Percentiles rank a stretch among this genome's conserved stretches.
Conservation (phyloP, 2,329 filamentous ascomycete species). For the Alternaria tenuissima region DNA sequence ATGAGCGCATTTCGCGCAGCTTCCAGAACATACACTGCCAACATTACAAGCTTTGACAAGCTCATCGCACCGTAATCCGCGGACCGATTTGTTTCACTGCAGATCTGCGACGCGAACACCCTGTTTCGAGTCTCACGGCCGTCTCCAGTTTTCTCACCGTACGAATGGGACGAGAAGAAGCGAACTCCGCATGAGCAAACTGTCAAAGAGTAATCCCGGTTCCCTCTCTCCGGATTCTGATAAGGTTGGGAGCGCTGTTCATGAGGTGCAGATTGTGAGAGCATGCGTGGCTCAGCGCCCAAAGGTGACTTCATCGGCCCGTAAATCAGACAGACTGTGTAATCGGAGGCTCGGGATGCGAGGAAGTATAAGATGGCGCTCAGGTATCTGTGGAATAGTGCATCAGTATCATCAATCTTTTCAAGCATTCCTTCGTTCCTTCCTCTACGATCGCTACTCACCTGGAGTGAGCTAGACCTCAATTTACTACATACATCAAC, state of each 20-base stretch:
- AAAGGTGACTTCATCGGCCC: background rate
- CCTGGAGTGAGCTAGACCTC: constrained; percentile 2
- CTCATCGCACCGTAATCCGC: background rate
- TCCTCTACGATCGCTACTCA: constrained; percentile 1
- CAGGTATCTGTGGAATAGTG: background rate
- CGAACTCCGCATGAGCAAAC: background rate
- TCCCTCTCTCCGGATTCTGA: background rate
- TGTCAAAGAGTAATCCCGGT: background rate
- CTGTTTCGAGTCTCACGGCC: constrained; percentile 13
- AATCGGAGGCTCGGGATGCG: background rate
- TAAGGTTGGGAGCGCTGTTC: background rate
- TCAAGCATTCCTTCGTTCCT: background rate
- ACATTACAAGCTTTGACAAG: constrained; percentile 10
- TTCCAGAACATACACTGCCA: background rate
- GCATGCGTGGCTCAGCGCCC: constrained; percentile 3
- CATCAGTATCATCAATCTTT: background rate
- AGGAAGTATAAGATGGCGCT: background rate
- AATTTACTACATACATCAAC: background rate
- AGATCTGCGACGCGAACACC: constrained; percentile 12
- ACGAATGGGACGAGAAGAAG: background rate
- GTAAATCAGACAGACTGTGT: background rate
- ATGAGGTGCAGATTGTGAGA: constrained; percentile 12
- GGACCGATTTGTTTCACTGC: constrained; percentile 15
- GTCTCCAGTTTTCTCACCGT: constrained; percentile 11
- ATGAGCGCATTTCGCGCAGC: background rate